Evolutionary conservation across 73 alveolate species (phyloP), one percentile per base, ranked within the genome.

Genomic region (Blepharisma japonicum): DNA sequence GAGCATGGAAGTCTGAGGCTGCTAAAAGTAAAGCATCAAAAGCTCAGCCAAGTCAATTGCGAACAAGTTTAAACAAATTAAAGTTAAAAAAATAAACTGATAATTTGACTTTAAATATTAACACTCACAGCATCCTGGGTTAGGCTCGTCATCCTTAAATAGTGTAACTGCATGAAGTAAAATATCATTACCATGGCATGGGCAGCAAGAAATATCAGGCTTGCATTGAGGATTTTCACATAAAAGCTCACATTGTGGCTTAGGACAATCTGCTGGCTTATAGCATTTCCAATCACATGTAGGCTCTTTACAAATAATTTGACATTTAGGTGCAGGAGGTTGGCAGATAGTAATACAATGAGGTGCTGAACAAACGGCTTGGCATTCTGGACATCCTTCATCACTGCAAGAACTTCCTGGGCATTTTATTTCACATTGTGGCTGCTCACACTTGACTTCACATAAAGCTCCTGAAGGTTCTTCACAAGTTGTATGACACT

Each of bases 151-250:
- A 18, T 61, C 74, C 5, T 61, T 61, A 25, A 61, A 61, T 8
- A 61, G 23, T 14, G 74, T n/a, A 14, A 8, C 47, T 8, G 18
- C 46, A 8, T 14, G 11, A 25, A 61, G 38, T 14, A 61, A 9
- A 11, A 8, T 2, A 9, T 14, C 23, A 8, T 5, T n/a, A 18
- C 74, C 74, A 1, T n/a, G 14, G 46, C 74, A 61, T 18, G 74
- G 74, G 23, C 74, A 61, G 4, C 74, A 61, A 14, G 14, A n/a
- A 61, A 61, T 61, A 61, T 61, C 74, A 20, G 14, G 47, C 14
- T n/a, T 61, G 47, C 74, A 61, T 14, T 61, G 74, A 14, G 74
- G 74, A 61, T 61, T 61, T 20, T 61, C 74, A 25, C 74, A 61
- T 11, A 20, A 8, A 14, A 61, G 74, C 5, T 61, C 74, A 61